These are phyloP conservation scores for Phytophthora agathidicida DNA, from an alignment of 352 stramenopile species.

Conservation along the genomic window DNA sequence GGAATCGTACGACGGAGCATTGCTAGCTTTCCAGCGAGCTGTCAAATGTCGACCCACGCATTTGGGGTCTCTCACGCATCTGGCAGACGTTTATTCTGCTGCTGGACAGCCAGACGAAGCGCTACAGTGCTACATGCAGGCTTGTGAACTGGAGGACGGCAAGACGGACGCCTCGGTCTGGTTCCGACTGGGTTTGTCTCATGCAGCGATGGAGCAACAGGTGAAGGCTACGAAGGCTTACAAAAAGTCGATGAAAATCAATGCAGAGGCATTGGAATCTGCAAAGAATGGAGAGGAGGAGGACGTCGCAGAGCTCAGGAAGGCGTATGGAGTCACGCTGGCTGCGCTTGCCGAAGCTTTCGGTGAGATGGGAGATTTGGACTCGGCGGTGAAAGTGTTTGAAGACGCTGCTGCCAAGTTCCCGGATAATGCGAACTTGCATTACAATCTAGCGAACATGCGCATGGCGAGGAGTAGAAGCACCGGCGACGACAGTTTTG, in stretches of 20 bases:
- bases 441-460: conserved; percentile 80
- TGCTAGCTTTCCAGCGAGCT: conserved; percentile 49
- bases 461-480: conserved; percentile 48
- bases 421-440: conserved; percentile 54
- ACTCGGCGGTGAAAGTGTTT: conserved; percentile 57
- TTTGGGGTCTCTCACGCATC: conserved; percentile 49
- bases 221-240: conserved; percentile 42
- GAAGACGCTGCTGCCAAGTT: conserved; percentile 42
- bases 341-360: conserved; percentile 60
- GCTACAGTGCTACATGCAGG: conserved; percentile 43
- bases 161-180: conserved; percentile 53
- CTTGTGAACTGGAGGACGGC: conserved; percentile 35
- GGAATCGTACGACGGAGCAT: conserved; percentile 50
- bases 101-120: conserved; percentile 39
- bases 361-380: conserved; percentile 59
- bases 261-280: conserved; percentile 24
- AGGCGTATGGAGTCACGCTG: conserved; percentile 58
- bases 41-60: conserved; percentile 47
- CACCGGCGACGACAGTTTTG: conserved; percentile 19
- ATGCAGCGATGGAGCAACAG: conserved; percentile 44
- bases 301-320: conserved; percentile 27
- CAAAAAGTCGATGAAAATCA: conserved; percentile 39
- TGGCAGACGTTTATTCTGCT: conserved; percentile 55
- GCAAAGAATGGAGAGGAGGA: conserved; percentile 12
- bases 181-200: conserved; percentile 54